A percentile compares a stretch with the other conserved stretches of the same genome.
Evolutionary conservation across 1,139 yeast species (phyloP).

Genomic region (Ashbya aceris): DNA sequence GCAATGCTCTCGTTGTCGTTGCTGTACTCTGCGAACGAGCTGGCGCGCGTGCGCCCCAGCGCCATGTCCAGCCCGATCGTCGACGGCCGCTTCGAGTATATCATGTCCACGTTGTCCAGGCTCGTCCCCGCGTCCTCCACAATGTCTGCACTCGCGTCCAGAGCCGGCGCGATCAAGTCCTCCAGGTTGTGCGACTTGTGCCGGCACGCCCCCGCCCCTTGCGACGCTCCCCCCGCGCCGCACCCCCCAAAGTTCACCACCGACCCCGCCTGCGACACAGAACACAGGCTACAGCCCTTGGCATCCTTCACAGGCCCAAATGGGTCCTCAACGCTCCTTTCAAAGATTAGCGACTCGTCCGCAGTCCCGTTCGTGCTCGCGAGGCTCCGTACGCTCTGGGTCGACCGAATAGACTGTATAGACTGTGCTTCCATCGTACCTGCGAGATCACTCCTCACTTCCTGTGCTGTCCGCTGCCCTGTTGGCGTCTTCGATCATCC

Average conservation of each 20-base stretch:
- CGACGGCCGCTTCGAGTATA: conserved; percentile 57
- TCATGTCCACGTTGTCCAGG: conserved; percentile 60
- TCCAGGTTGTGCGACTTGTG: conserved; percentile 45
- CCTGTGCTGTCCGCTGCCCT: too few species aligned
- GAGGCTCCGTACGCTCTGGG: neutral
- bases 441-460: too few species aligned
- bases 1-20: neutral
- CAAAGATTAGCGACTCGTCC: conserved; percentile 38
- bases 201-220: conserved; percentile 10
- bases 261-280: conserved; percentile 4
- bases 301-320: conserved; percentile 11
- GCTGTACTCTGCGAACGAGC: conserved; percentile 7
- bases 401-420: neutral
- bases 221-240: conserved; percentile 2
- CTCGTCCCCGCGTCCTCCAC: conserved; percentile 48
- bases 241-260: conserved; percentile 1
- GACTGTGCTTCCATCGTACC: too few species aligned
- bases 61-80: conserved; percentile 54
- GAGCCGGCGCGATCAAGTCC: conserved; percentile 73
- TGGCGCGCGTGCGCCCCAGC: conserved; percentile 35
- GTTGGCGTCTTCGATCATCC: too few species aligned
- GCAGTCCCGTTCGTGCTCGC: neutral
- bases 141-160: conserved; percentile 67
- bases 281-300: conserved; percentile 4
- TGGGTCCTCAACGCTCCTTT: conserved; percentile 53